These are phyloP conservation scores for Teunomyces cretensis DNA, from an alignment of 805 yeast genomes.

Conservation along the genomic window DNA sequence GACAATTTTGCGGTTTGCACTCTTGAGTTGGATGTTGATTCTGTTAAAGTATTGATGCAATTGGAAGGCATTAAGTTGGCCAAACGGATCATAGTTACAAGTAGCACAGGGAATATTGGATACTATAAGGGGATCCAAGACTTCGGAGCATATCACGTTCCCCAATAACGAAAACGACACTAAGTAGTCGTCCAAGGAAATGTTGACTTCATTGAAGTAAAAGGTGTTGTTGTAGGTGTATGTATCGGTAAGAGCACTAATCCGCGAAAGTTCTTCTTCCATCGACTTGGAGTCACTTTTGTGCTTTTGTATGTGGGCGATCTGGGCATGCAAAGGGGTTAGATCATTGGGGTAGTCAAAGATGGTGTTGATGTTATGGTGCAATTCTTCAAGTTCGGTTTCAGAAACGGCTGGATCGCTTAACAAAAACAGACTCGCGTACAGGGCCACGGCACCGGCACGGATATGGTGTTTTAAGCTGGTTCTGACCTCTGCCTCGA, in stretches of 20 bases:
- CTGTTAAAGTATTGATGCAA: slow-evolving; percentile 15
- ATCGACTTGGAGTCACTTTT: not conserved
- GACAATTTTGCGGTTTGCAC: slow-evolving; percentile 12
- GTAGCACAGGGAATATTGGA: slow-evolving; percentile 6
- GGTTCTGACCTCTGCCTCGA: not conserved
- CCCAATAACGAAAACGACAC: slow-evolving; percentile 22
- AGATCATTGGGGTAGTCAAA: not conserved
- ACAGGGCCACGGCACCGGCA: not conserved
- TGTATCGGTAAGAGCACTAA: slow-evolving; percentile 2
- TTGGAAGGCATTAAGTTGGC: slow-evolving; percentile 18
- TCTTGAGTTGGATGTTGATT: slow-evolving; percentile 15
- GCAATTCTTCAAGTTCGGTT: slow-evolving; percentile 1
- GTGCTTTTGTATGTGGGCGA: not conserved
- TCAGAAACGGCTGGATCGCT: not conserved
- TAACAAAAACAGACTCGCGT: not conserved
- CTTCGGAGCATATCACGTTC: slow-evolving; percentile 19
- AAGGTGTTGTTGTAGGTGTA: slow-evolving; percentile 17
- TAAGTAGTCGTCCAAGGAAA: slow-evolving; percentile 13
- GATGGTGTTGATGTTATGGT: not conserved
- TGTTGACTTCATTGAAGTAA: slow-evolving; percentile 21
- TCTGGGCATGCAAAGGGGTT: not conserved
- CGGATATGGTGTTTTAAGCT: not conserved
- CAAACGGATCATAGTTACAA: slow-evolving; percentile 16
- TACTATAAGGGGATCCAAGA: slow-evolving; percentile 22
- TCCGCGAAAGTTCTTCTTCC: slow-evolving; percentile 1